phyloP scores from a whole-genome alignment of 176 grass and related monocot species.

The Oryza australiensis region DNA sequence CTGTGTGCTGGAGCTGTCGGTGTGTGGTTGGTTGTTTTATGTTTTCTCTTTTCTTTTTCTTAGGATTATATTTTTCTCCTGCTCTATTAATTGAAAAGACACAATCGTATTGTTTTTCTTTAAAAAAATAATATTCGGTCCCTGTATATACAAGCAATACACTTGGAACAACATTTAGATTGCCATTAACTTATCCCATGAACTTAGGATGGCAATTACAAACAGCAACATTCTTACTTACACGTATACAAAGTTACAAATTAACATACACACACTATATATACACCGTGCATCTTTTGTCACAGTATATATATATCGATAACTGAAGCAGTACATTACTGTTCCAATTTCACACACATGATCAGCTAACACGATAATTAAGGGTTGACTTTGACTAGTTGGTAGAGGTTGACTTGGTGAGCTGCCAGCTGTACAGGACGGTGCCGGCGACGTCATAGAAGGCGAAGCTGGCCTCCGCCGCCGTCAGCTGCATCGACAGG shows the following conservation, averaged over 20 bases:
- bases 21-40: too few species aligned
- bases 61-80: too few species aligned
- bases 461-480: conserved; percentile 28
- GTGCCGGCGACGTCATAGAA: conserved; percentile 67
- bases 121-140: too few species aligned
- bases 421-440: conserved; percentile 62
- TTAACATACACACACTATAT: not conserved
- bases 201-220: not conserved
- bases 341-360: not conserved
- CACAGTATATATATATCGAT: not conserved
- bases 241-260: not conserved
- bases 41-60: too few species aligned
- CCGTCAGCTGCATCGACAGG: conserved; percentile 64
- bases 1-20: too few species aligned
- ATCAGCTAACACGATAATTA: not conserved
- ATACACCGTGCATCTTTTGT: not conserved
- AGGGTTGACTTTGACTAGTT: not conserved
- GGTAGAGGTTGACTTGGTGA: conserved; percentile 38
- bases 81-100: too few species aligned
- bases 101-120: too few species aligned
- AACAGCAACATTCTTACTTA: not conserved
- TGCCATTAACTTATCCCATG: not conserved
- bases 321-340: not conserved
- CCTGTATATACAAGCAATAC: too few species aligned
- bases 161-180: not conserved